These are phyloP conservation scores for Desmodesmus armatus DNA, from an alignment of 139 green algal species.

Conservation along the genomic window DNA sequence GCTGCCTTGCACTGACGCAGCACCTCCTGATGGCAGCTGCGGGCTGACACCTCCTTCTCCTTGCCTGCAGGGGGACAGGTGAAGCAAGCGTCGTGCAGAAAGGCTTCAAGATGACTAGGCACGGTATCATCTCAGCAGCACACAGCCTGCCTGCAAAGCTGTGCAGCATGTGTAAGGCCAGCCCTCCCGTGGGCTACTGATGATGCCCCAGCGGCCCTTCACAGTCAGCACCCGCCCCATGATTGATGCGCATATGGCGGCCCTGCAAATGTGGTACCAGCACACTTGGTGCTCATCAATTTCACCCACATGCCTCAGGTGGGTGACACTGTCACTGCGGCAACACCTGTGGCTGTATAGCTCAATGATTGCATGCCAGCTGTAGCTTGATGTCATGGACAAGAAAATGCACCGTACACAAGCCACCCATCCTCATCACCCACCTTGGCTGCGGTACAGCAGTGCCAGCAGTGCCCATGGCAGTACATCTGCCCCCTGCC, in stretches of 20 bases:
- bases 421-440: not conserved
- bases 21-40: constrained; percentile 46
- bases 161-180: no score
- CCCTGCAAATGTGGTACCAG: no score
- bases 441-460: constrained; percentile 40
- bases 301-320: not conserved
- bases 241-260: no score
- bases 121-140: no score
- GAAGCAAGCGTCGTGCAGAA: no score
- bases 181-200: no score
- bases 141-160: no score
- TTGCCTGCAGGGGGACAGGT: constrained; percentile 7
- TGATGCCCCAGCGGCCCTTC: no score
- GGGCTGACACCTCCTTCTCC: constrained; percentile 31
- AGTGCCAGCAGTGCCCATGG: constrained; percentile 38
- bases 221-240: no score
- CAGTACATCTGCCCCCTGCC: not conserved
- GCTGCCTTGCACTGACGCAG: constrained; percentile 18
- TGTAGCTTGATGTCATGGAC: no score
- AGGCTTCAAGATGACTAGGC: no score
- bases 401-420: not conserved
- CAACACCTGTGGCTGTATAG: not conserved
- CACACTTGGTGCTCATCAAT: not conserved
- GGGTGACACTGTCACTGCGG: not conserved
- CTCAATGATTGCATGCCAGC: no score